phyloP scores from a whole-genome alignment of 805 yeast genomes.

The Teunomyces tritomae region DNA sequence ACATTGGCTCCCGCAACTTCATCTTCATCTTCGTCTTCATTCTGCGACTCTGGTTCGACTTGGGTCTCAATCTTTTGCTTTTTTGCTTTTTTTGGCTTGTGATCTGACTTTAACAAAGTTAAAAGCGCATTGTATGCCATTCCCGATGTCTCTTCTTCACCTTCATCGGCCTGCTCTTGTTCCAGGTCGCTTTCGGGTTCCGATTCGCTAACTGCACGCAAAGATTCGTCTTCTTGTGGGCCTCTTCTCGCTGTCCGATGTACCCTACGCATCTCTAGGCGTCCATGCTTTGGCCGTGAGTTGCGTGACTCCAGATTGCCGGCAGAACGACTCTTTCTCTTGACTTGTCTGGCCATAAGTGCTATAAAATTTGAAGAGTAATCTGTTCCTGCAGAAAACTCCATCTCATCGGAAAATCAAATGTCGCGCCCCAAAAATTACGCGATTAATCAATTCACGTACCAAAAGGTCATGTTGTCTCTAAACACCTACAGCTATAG shows the following conservation, averaged over 20 bases:
- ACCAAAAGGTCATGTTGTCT: too few species aligned
- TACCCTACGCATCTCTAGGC: slow-evolving; percentile 59
- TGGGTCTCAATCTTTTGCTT: slow-evolving; percentile 8
- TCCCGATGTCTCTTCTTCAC: slow-evolving; percentile 24
- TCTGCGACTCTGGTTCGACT: slow-evolving; percentile 3
- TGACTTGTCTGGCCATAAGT: slow-evolving; percentile 6
- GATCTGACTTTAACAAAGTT: slow-evolving; percentile 55
- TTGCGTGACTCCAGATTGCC: not conserved
- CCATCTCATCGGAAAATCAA: not conserved
- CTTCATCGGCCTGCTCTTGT: slow-evolving; percentile 16
- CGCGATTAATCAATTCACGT: not conserved
- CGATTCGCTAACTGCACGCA: not conserved
- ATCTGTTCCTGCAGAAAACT: slow-evolving; percentile 1
- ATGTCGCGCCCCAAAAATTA: not conserved
- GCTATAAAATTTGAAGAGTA: not conserved
- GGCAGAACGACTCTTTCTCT: slow-evolving; percentile 2
- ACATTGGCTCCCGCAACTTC: slow-evolving; percentile 29
- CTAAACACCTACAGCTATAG: too few species aligned
- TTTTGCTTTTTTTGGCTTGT: slow-evolving; percentile 15
- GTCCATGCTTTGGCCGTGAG: slow-evolving; percentile 41
- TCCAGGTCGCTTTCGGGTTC: not conserved
- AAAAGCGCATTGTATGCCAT: slow-evolving; percentile 66
- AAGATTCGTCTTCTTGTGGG: slow-evolving; percentile 12
- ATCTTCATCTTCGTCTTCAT: slow-evolving; percentile 10
- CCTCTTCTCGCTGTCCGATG: slow-evolving; percentile 51